Base-by-base conservation (phyloP, 129 eudicot genomes). In the Apium graveolens region DNA sequence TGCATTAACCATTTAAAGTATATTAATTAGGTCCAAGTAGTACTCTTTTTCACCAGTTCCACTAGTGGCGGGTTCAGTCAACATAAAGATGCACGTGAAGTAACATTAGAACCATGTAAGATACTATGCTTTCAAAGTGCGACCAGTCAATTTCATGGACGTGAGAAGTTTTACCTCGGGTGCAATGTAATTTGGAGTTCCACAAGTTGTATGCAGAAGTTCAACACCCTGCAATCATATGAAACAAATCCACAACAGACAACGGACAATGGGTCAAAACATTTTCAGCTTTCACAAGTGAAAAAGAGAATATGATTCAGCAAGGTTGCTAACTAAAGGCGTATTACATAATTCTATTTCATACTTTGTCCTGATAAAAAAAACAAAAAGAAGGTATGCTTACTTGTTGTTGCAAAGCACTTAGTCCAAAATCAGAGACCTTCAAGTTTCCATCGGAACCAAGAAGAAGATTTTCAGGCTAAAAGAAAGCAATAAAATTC, bases 381-480 rank as follows among this genome's bases (percentile, higher is more conserved):
- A 42, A 42, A 11, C 11, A 17, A 32, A 39, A 34, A 35, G 31
- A n/a, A 35, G n/a, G 38, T 24, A 43, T 78, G 44, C 93, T 84
- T 83, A 95, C 99, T 85, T 96, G 88, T 86, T 95, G 90, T 78
- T 95, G 93, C 72, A 96, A 86, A 16, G 99, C 97, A 81, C 99
- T 90, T 75, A 96, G 87, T 65, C 99, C 99, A 87, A 96, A 96
- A 89, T 96, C 99, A 74, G 99, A 96, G 86, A 96, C 97, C 88
- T 96, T 96, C 82, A 96, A 85, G 80, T 83, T 92, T 75, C 89
- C 97, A 42, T 84, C 29, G 45, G 92, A 85, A 86, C 89, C 97
- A 78, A 96, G 91, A 45, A 96, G 99, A 77, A 96, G 90, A 83
- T 96, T 96, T 90, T 96, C 97, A 49, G 99, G 99, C 97, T 96